Base-by-base conservation (phyloP, 2,329 filamentous ascomycete genomes). In the Aureobasidium sp. region DNA sequence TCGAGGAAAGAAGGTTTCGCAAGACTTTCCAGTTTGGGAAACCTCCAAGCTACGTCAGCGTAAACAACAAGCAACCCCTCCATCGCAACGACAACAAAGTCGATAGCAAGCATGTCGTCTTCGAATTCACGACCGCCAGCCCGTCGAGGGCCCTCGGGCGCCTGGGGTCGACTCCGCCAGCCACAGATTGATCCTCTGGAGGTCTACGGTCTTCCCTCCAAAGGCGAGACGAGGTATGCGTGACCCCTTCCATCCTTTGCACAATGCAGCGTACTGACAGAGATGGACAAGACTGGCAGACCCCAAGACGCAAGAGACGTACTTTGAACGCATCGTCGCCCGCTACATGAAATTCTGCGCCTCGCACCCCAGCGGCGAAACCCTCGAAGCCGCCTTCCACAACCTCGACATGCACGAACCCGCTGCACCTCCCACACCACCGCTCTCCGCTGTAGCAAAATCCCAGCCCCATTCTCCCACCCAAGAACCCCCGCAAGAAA, bases 291-390 rank as follows among this genome's bases (percentile, higher is more conserved):
- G 77, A 62, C 69, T 78, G 23, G 75, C 76, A 61, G 85, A 93
- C 67, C 78, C 81, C 73, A 90, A 89, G 74, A 83, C 82, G 8
- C 93, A 97, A 74, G 88, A 95, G 72, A 79, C 79, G 58, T 96
- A 93, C 77, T 96, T 93, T 74, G 85, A 86, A 70, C 89, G 86
- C 70, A 95, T 96, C 67, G 85, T 92, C 61, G 87, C 93, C 70
- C 85, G 90, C 51, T 96, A 95, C 75, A 87, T 96, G 83, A 84
- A 84, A 64, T 95, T 96, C 73, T 95, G 91, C 77, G 88, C 89
- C 53, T 81, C 86, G 37, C 84, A 85, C 17, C 83, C 85, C 60
- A 83, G 87, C 69, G 81, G 85, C 57, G 85, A 89, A 65, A 84
- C 88, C 66, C 83, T 96, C 27, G 83, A 91, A 62, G 80, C 82